Evolutionary conservation across 192 early-diverging fungal species (phyloP).

Genomic region (Mortierella claussenii): DNA sequence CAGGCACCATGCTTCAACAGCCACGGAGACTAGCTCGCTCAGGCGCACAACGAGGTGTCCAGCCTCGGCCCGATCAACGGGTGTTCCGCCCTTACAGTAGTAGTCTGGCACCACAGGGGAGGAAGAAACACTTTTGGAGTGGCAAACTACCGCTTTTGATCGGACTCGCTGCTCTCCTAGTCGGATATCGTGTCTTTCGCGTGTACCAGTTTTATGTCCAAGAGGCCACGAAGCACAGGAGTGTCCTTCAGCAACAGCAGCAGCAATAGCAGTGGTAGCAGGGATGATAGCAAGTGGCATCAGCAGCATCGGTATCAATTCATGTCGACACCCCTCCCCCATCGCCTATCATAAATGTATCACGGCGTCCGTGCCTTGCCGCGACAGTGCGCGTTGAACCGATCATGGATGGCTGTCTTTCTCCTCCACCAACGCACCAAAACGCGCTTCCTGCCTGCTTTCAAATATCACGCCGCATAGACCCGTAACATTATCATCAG

Average conservation of each 20-base stretch:
- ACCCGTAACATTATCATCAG: too few relatives aligned
- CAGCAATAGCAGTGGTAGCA: neutral
- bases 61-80: constrained; percentile 14
- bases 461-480: too few relatives aligned
- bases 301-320: too few relatives aligned
- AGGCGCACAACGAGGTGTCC: constrained; percentile 23
- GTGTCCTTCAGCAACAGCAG: neutral
- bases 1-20: constrained; percentile 27
- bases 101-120: neutral
- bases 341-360: too few relatives aligned
- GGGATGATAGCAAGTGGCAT: too few relatives aligned
- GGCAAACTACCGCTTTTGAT: constrained; percentile 40
- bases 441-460: too few relatives aligned
- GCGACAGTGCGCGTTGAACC: too few relatives aligned
- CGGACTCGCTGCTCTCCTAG: constrained; percentile 13
- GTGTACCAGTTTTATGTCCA: constrained; percentile 24
- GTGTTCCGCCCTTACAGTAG: constrained; percentile 15
- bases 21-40: constrained; percentile 37
- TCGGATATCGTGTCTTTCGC: constrained; percentile 37
- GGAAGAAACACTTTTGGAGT: constrained; percentile 24
- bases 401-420: too few relatives aligned
- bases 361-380: too few relatives aligned
- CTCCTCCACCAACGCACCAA: too few relatives aligned
- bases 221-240: neutral
- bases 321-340: too few relatives aligned